phyloP scores from a whole-genome alignment of 106 monocot genomes.

The Platanthera zijinensis region DNA sequence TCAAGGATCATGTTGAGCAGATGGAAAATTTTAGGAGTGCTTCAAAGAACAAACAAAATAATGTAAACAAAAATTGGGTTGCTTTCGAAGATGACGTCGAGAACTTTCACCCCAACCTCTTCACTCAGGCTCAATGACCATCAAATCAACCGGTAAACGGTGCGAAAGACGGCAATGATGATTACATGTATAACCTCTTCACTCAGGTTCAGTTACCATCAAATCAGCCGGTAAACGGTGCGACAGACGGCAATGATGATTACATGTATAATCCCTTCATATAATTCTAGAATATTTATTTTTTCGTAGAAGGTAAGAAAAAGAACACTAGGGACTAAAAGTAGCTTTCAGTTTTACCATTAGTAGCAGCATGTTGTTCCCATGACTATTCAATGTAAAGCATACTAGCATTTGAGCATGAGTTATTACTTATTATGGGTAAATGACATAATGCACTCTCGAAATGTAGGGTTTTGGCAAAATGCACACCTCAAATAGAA shows the following conservation, averaged over 20 bases:
- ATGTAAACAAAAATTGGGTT: conserved; percentile 27
- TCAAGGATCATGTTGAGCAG: conserved; percentile 65
- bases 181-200: background rate
- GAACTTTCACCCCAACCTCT: conserved; percentile 61
- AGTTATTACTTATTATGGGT: too few relatives aligned
- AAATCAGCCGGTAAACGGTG: background rate
- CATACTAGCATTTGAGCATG: too few relatives aligned
- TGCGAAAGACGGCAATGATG: background rate
- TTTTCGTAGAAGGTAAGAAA: too few relatives aligned
- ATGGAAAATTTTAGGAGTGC: conserved; percentile 30
- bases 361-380: too few relatives aligned
- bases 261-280: background rate
- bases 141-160: background rate
- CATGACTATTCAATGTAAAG: too few relatives aligned
- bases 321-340: too few relatives aligned
- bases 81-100: conserved; percentile 43
- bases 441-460: too few relatives aligned
- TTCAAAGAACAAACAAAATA: conserved; percentile 10
- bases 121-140: conserved; percentile 13
- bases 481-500: too few relatives aligned
- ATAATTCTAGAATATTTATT: too few relatives aligned
- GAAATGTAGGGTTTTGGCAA: too few relatives aligned
- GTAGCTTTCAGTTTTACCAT: too few relatives aligned
- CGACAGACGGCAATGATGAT: too few relatives aligned
- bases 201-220: conserved; percentile 6